Evolutionary conservation across 1,284 basidiomycete genomes (phyloP), one percentile per base, ranked within the genome.

Genomic region (Moesziomyces sp.): DNA sequence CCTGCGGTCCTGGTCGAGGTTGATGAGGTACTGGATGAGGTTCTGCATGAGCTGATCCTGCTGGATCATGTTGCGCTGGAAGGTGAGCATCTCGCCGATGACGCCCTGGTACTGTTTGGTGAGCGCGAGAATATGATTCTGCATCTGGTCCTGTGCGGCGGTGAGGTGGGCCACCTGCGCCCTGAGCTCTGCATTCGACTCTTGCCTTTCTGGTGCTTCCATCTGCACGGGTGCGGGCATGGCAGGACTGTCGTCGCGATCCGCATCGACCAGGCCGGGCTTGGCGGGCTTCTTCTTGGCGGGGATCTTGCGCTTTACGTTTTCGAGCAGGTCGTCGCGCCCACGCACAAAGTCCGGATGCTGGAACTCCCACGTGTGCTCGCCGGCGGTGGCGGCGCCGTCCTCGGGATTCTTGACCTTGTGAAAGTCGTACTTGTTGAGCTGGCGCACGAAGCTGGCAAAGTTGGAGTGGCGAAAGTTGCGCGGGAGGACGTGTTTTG

Each of bases 341-440:
- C 73, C 76, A 11, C 77, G 72, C 13, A 74, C 47, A 85, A 99
- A 98, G 82, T 94, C 91, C 6, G 94, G 93, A 85, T 98, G 95
- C 54, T 92, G 90, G 84, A 99, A 99, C 30, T 94, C 96, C 95
- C 96, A 99, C 3, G 64, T 45, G 30, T 80, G 78, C 80, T 93
- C 91, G 82, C 93, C 92, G 44, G 91, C 92, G 77, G 89, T 91
- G 62, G 89, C 88, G 74, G 88, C 87, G 70, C 92, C 91, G 3
- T 90, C 90, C 77, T 92, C 93, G 83, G 93, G 93, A 45, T 82
- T 82, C 77, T 86, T 85, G 63, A 91, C 92, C 87, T 97, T 98
- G 87, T 96, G 94, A 81, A 97, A 98, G 81, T 97, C 95, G 83
- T 98, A 98, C 86, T 97, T 98, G 89, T 98, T 98, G 44, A 98